Percentiles rank a stretch among this genome's conserved stretches.
These are phyloP conservation scores for Cladosporium velox DNA, from an alignment of 2,329 filamentous ascomycete genomes.

Conservation along the genomic window DNA sequence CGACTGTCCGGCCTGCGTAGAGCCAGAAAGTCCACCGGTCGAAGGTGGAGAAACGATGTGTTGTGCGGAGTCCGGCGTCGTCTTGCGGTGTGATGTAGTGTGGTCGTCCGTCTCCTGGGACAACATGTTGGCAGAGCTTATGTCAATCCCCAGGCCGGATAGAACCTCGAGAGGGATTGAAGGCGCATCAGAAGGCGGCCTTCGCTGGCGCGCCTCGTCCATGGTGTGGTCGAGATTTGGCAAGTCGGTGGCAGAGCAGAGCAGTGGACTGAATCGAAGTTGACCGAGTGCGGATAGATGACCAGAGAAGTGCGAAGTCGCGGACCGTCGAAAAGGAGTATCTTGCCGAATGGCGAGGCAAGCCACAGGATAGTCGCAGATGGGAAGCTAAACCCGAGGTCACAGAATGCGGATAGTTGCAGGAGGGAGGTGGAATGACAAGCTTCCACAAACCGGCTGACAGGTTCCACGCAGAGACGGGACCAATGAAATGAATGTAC, in stretches of 20 bases:
- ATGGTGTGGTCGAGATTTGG: neutral
- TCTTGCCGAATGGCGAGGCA: neutral
- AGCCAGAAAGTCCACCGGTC: slow-evolving; percentile 27
- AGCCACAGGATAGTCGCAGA: neutral
- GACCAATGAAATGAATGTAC: neutral
- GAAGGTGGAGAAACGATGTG: slow-evolving; percentile 29
- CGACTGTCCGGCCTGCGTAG: slow-evolving; percentile 9
- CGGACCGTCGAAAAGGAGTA: neutral
- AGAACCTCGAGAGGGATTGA: neutral
- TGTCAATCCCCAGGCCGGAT: slow-evolving; percentile 9
- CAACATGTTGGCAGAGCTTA: neutral
- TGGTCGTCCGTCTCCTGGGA: neutral
- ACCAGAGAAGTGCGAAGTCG: neutral
- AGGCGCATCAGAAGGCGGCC: neutral
- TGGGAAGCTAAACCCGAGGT: neutral
- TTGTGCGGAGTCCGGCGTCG: slow-evolving; percentile 13
- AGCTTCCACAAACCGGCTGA: neutral
- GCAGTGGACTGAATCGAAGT: neutral
- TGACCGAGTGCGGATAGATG: neutral
- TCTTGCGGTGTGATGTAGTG: neutral
- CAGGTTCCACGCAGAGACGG: slow-evolving; percentile 8
- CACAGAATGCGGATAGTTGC: slow-evolving; percentile 14
- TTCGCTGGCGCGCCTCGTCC: neutral
- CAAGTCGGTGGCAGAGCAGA: neutral
- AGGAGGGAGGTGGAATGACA: slow-evolving; percentile 12